Base-by-base conservation (phyloP, 2,329 filamentous ascomycete species). In the Paramyrothecium roridum region DNA sequence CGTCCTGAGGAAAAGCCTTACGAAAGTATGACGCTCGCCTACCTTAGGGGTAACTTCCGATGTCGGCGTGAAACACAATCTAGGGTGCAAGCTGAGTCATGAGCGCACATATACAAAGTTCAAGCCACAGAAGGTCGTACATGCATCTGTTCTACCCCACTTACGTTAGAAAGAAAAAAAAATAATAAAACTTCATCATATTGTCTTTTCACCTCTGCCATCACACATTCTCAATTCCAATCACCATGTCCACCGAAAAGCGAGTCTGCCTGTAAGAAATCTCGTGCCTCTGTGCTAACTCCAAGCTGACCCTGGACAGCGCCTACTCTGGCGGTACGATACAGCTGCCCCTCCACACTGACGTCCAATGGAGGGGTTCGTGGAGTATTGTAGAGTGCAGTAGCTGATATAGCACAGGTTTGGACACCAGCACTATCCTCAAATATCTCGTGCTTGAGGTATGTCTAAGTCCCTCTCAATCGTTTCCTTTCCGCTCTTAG, bases 381-480 rank as follows among this genome's bases (percentile, higher is more conserved):
- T 33, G 48, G 33, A n/a, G n/a, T n/a, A n/a, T n/a, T n/a, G n/a
- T n/a, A n/a, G n/a, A n/a, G n/a, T n/a, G n/a, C 48, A 20, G 19
- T 33, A 45, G 19, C 23, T 40, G 16, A 22, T 46, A n/a, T n/a
- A 45, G 8, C 21, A 34, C 50, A 70, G 74, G 74, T 50, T 70
- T 77, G 19, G 74, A 77, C 57, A 77, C 75, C 52, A 72, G 68
- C 23, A 72, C 68, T 7, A 78, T 78, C 55, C 64, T 76, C 21
- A 68, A 66, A 57, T 78, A 70, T 71, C 69, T 78, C 16, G 67
- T 65, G 10, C 55, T 76, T 47, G 61, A 71, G 57, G 61, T 62
- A 43, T 49, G 43, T 30, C 16, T 19, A 48, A 48, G 4, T 13
- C 40, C 40, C 40, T 13, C 6, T 45, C 40, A 6, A 45, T 20